These are phyloP conservation scores for Yamadazyma jaroonii DNA, from an alignment of 1,139 yeast genomes.

Conservation along the genomic window DNA sequence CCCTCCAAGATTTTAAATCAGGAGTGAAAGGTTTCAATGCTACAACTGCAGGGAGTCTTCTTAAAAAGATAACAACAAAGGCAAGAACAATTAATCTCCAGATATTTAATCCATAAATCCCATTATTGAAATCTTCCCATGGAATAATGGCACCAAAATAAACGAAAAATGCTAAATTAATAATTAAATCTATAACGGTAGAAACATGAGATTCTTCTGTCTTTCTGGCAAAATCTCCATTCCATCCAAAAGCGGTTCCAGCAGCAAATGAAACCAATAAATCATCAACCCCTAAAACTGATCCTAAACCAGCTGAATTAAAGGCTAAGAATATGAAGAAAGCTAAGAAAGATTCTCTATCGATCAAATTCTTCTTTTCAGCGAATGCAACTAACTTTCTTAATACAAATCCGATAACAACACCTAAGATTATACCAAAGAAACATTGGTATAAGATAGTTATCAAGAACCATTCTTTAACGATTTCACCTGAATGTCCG, in stretches of 20 bases:
- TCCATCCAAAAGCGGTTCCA: constrained; percentile 96
- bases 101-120: constrained; percentile 63
- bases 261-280: constrained; percentile 91
- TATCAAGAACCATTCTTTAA: constrained; percentile 79
- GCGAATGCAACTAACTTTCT: constrained; percentile 77
- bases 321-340: constrained; percentile 84
- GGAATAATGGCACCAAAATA: constrained; percentile 95
- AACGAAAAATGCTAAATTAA: constrained; percentile 85
- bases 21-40: constrained; percentile 82
- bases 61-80: constrained; percentile 73
- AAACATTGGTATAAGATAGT: constrained; percentile 86
- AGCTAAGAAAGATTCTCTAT: constrained; percentile 90
- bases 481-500: constrained; percentile 65
- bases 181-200: constrained; percentile 80
- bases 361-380: constrained; percentile 72
- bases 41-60: constrained; percentile 87
- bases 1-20: constrained; percentile 91
- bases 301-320: constrained; percentile 90
- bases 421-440: constrained; percentile 80
- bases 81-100: constrained; percentile 88
- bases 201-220: constrained; percentile 93
- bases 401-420: constrained; percentile 70
- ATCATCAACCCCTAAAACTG: constrained; percentile 91
- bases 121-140: constrained; percentile 78
- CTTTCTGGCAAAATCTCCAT: constrained; percentile 84